These are phyloP conservation scores for Middelhovenomyces tepae DNA, from an alignment of 805 yeast genomes.

Conservation along the genomic window DNA sequence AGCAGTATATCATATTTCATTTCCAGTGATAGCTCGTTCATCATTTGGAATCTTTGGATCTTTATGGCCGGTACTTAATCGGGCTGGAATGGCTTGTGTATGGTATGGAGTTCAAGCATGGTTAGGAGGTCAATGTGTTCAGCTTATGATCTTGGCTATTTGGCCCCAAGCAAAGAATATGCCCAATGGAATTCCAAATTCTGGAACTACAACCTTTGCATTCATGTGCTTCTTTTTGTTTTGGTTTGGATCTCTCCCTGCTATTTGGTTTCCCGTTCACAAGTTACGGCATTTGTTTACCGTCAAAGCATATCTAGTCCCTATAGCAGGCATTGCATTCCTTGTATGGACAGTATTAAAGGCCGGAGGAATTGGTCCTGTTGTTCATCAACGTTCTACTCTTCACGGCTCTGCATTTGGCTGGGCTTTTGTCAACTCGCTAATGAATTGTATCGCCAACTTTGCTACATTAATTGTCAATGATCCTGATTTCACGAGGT, in stretches of 20 bases:
- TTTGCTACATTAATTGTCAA: conserved; percentile 84
- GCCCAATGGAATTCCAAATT: conserved; percentile 43
- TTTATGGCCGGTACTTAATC: conserved; percentile 78
- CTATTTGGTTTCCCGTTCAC: conserved; percentile 75
- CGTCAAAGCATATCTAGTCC: conserved; percentile 67
- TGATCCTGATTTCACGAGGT: conserved; percentile 84
- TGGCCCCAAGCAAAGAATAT: conserved; percentile 39
- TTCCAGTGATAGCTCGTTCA: conserved; percentile 74
- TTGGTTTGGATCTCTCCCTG: conserved; percentile 74
- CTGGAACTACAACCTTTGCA: conserved; percentile 61
- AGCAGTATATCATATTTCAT: conserved; percentile 68
- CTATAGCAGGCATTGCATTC: conserved; percentile 76
- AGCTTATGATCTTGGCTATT: conserved; percentile 65
- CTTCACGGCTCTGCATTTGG: conserved; percentile 55
- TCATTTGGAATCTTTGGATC: conserved; percentile 85
- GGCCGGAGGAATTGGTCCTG: conserved; percentile 72
- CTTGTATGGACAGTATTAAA: conserved; percentile 76
- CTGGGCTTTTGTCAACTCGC: conserved; percentile 75
- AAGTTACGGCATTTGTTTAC: conserved; percentile 76
- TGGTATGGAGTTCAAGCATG: conserved; percentile 88
- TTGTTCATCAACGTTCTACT: conserved; percentile 45
- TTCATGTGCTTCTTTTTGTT: conserved; percentile 72
- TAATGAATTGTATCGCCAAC: conserved; percentile 76
- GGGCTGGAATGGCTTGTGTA: conserved; percentile 79
- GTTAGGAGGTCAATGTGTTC: conserved; percentile 77